Evolutionary conservation across 78 protist genomes (phyloP), one percentile per base, ranked within the genome.

Genomic region (Fonticula alba): DNA sequence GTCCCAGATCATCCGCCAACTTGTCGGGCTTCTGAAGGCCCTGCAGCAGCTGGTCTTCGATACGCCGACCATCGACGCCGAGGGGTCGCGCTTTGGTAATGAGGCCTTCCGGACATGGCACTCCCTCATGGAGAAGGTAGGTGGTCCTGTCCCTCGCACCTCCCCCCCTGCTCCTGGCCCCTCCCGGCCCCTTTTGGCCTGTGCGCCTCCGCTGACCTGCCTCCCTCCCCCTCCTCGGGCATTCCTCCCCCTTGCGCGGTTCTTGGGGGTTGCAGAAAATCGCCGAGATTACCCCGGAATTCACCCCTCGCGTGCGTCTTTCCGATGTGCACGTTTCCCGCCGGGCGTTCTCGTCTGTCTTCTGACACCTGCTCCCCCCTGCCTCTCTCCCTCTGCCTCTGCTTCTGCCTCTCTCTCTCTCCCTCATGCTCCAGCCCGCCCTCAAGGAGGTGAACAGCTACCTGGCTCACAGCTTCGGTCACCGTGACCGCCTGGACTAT

Each of bases 401-500:
- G n/a, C n/a, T n/a, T n/a, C n/a, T n/a, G n/a, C n/a, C n/a, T n/a
- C n/a, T n/a, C n/a, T n/a, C n/a, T n/a, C n/a, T n/a, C n/a, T n/a
- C n/a, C n/a, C n/a, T 0, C 17, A 63, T 6, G 9, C 53, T 13
- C n/a, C 13, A 46, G 53, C 37, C 15, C 24, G 41, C 32, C 40
- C 68, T 69, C 19, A 37, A 11, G 7, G 97, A 92, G 76, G 51
- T 92, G n/a, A 10, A 40, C 6, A 27, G 69, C 1, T 95, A 95
- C 64, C 37, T 87, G 19, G 0, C 33, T 0, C 85, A 62, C 22
- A 40, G 84, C 36, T 79, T 87, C 43, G 99, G 99, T 6, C 74
- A 89, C 60, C 26, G 31, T 22, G 46, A 57, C n/a, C 73, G 99
- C 37, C 73, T 93, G 11, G 99, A 95, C 80, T 95, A 92, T 49